A percentile compares a stretch with the other conserved stretches of the same genome.
Evolutionary conservation across 2,329 filamentous ascomycete species (phyloP).

Genomic region (Ophiostoma ulmi): DNA sequence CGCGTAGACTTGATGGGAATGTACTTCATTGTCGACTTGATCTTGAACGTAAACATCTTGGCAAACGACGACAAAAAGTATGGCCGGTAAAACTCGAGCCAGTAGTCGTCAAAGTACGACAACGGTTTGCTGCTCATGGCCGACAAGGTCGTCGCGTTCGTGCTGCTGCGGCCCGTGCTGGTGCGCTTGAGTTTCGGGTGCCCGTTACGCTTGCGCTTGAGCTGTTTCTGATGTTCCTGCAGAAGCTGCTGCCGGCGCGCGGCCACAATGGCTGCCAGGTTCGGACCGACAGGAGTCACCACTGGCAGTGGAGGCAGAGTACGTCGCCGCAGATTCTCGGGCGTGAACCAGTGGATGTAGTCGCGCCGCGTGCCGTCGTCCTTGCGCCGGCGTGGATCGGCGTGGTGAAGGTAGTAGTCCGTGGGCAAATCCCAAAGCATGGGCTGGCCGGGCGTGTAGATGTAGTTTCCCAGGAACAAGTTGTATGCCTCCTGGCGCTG

Average conservation of each 20-base stretch:
- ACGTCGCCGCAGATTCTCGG: conserved; percentile 61
- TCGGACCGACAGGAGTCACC: conserved; percentile 44
- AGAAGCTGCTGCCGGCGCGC: conserved; percentile 1
- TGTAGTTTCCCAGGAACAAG: conserved; percentile 92
- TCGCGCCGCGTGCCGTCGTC: conserved; percentile 37
- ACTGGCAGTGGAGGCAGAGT: conserved; percentile 46
- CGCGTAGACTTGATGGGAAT: conserved; percentile 69
- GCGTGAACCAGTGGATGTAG: conserved; percentile 88
- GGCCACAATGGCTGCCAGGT: conserved; percentile 30
- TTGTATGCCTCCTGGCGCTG: conserved; percentile 98
- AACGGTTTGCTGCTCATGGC: conserved; percentile 42
- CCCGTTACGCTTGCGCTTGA: conserved; percentile 11
- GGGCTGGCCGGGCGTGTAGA: conserved; percentile 77
- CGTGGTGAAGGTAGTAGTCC: conserved; percentile 94
- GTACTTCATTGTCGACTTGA: conserved; percentile 84
- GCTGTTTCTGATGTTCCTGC: conserved; percentile 16
- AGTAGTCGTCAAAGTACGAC: conserved; percentile 81
- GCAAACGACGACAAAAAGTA: conserved; percentile 79
- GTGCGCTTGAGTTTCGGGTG: neutral
- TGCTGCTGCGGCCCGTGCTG: conserved; percentile 1
- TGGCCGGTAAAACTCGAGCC: conserved; percentile 94
- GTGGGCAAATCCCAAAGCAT: conserved; percentile 96
- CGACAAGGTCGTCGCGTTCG: conserved; percentile 26
- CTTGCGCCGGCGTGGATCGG: conserved; percentile 70
- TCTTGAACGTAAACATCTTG: conserved; percentile 88